A percentile compares a stretch with the other conserved stretches of the same genome.
Evolutionary conservation across 768 basidiomycete genomes (phyloP).

Genomic region (Tylopilus plumbeoviolaceoides): DNA sequence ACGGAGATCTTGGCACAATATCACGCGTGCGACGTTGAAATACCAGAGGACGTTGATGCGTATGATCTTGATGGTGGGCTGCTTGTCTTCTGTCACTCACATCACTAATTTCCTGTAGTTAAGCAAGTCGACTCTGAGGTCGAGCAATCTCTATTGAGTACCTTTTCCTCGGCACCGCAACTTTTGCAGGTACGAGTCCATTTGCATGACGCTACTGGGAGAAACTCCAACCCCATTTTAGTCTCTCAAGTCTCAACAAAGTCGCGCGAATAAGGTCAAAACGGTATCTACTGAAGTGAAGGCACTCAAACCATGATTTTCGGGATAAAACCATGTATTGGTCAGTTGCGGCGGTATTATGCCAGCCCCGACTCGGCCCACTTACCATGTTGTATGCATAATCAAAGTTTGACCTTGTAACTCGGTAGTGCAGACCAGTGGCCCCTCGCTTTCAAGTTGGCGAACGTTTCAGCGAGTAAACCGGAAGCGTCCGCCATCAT

Average conservation of each 20-base stretch:
- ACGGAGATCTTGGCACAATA: slow-evolving; percentile 37
- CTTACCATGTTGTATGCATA: too few relatives aligned
- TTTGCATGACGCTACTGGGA: not conserved
- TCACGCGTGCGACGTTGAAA: slow-evolving; percentile 27
- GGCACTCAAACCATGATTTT: slow-evolving; percentile 40
- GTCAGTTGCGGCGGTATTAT: not conserved
- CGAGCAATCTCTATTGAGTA: slow-evolving; percentile 29
- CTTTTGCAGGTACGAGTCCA: slow-evolving; percentile 45
- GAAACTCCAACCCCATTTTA: slow-evolving; percentile 16
- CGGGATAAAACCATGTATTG: not conserved
- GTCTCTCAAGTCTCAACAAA: slow-evolving; percentile 47
- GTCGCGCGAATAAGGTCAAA: slow-evolving; percentile 47
- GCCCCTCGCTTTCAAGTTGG: too few relatives aligned
- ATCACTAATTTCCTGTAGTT: slow-evolving; percentile 10
- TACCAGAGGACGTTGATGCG: slow-evolving; percentile 8
- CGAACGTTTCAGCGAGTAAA: too few relatives aligned
- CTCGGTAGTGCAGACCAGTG: too few relatives aligned
- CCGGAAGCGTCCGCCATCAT: too few relatives aligned
- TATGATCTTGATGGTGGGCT: slow-evolving; percentile 11
- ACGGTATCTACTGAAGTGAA: slow-evolving; percentile 48
- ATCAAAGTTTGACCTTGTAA: too few relatives aligned
- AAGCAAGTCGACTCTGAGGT: slow-evolving; percentile 20
- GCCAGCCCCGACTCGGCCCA: not conserved
- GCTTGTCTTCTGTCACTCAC: not conserved
- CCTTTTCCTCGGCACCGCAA: slow-evolving; percentile 42